phyloP scores from a whole-genome alignment of 805 yeast species.

The Torulaspora quercuum region DNA sequence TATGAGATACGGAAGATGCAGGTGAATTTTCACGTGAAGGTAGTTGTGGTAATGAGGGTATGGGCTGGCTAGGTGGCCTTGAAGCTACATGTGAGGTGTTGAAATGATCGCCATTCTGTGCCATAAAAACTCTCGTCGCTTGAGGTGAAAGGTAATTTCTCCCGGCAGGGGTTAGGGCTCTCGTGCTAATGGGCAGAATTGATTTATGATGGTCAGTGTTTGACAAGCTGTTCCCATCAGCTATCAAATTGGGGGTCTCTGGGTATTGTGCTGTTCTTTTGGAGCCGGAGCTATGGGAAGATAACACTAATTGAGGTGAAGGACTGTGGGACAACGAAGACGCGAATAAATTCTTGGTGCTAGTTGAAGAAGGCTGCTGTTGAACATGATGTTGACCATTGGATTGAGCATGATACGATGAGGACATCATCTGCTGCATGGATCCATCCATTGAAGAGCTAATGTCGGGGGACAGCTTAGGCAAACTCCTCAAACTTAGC shows the following conservation, averaged over 20 bases:
- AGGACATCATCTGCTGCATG: constrained; percentile 26
- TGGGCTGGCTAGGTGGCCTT: constrained; percentile 17
- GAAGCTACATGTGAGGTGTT: constrained; percentile 6
- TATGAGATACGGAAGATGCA: constrained; percentile 2
- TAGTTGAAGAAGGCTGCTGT: constrained; percentile 15
- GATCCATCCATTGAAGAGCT: constrained; percentile 22
- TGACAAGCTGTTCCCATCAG: too few relatives aligned
- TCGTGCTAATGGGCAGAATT: constrained; percentile 9
- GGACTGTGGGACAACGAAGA: too few relatives aligned
- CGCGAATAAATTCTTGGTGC: too few relatives aligned
- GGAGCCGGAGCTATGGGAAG: too few relatives aligned
- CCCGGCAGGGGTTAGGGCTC: constrained; percentile 4
- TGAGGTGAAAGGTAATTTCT: constrained; percentile 2
- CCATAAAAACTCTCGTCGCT: constrained; percentile 7
- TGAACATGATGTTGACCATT: constrained; percentile 14
- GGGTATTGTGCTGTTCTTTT: too few relatives aligned
- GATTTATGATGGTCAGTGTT: constrained; percentile 5
- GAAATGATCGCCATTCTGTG: constrained; percentile 3
- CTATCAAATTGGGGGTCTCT: too few relatives aligned
- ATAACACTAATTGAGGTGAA: too few relatives aligned
- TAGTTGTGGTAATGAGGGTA: constrained; percentile 25
- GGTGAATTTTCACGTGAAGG: constrained; percentile 14
- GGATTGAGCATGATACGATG: constrained; percentile 8
- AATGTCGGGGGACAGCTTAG: constrained; percentile 20
- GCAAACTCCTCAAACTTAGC: constrained; percentile 22